Conservation (phyloP, 2,329 filamentous ascomycete species). For the Sporothrix pallida region DNA sequence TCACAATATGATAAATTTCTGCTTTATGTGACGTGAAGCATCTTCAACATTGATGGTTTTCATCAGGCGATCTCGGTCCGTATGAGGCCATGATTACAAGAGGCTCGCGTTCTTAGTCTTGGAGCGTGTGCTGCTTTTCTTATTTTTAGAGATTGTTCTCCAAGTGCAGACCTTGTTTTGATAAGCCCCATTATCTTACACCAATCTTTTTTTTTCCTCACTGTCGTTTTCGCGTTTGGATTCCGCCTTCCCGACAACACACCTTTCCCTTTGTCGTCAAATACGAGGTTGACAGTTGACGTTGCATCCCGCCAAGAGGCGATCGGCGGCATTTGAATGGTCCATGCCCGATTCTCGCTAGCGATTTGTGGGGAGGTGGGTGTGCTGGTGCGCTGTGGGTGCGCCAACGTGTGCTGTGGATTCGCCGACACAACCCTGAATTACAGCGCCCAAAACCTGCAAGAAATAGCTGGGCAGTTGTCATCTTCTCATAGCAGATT, state of each 20-base stretch:
- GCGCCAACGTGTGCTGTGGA: background rate
- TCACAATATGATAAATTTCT: too few relatives aligned
- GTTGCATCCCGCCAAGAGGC: slow-evolving; percentile 20
- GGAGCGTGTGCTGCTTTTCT: background rate
- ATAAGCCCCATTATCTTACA: slow-evolving; percentile 17
- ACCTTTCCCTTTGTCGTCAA: background rate
- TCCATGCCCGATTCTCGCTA: slow-evolving; percentile 12
- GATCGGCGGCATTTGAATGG: slow-evolving; percentile 17
- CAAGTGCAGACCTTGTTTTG: background rate
- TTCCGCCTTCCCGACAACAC: slow-evolving; percentile 3
- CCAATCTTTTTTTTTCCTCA: background rate
- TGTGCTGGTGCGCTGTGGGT: background rate
- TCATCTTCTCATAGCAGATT: background rate
- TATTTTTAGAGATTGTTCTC: background rate
- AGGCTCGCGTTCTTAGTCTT: background rate
- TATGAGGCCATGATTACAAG: too few relatives aligned
- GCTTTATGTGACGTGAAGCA: too few relatives aligned
- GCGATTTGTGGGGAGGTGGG: slow-evolving; percentile 16
- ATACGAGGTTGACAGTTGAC: slow-evolving; percentile 4
- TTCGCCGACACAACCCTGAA: background rate
- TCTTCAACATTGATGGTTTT: too few relatives aligned
- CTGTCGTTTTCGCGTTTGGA: background rate
- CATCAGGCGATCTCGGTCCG: too few relatives aligned
- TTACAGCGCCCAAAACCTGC: background rate
- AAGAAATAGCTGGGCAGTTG: background rate